phyloP scores from a whole-genome alignment of 495 filamentous ascomycete species.

The Pseudevernia furfuracea region DNA sequence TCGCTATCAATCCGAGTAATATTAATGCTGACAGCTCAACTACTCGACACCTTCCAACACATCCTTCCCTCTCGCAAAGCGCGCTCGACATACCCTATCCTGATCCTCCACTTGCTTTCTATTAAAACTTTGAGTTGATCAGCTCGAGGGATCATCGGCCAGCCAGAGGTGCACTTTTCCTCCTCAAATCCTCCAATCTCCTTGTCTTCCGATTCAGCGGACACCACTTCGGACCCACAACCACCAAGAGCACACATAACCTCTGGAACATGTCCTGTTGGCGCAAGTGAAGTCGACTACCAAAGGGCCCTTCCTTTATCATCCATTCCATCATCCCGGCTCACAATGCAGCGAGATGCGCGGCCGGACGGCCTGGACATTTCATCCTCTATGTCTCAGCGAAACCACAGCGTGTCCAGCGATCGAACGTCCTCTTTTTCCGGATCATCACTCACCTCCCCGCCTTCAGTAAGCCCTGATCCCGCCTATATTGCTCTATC shows the following conservation, averaged over 20 bases:
- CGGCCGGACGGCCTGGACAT: constrained; percentile 17
- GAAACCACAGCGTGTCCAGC: constrained; percentile 27
- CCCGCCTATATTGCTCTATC: constrained; percentile 84
- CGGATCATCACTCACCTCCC: constrained; percentile 47
- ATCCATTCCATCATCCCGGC: not conserved
- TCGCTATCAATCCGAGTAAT: not conserved
- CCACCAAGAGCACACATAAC: constrained; percentile 10
- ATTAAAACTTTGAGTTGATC: not conserved
- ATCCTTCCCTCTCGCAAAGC: not conserved
- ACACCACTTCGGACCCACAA: not conserved
- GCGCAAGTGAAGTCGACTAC: not conserved
- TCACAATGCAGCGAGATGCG: constrained; percentile 19
- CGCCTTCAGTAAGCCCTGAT: constrained; percentile 64
- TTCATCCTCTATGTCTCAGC: constrained; percentile 10
- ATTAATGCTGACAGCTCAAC: not conserved
- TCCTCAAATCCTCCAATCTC: not conserved
- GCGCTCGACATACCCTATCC: not conserved
- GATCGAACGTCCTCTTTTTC: constrained; percentile 29
- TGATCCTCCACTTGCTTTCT: not conserved
- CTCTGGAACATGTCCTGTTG: constrained; percentile 19
- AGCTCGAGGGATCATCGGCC: not conserved
- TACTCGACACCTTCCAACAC: not conserved
- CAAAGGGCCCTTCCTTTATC: not conserved
- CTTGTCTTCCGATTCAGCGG: not conserved
- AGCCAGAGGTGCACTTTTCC: not conserved